phyloP scores from a whole-genome alignment of 495 filamentous ascomycete species.

The Saxophila tyrrhenica region DNA sequence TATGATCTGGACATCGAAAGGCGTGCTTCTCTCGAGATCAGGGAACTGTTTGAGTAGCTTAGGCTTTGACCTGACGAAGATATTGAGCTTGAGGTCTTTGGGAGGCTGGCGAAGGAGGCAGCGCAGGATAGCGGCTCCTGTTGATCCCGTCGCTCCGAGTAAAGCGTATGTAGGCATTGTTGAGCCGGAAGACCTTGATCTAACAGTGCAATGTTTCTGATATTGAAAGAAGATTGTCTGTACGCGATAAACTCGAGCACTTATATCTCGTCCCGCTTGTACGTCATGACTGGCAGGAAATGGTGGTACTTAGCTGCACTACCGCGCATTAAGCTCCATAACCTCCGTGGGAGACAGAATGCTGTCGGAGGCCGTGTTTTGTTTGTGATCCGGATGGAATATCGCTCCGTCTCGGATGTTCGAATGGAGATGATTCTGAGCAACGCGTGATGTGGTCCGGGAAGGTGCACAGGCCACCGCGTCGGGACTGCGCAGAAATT shows the following conservation, averaged over 20 bases:
- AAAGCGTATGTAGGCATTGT: conserved; percentile 23
- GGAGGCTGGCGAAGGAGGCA: conserved; percentile 15
- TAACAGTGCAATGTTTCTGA: neutral
- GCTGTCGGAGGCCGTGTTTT: too few species aligned
- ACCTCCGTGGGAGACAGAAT: neutral
- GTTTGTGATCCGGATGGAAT: too few species aligned
- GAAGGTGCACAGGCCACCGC: too few species aligned
- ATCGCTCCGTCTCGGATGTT: too few species aligned
- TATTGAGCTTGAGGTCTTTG: conserved; percentile 17
- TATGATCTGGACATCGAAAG: conserved; percentile 12
- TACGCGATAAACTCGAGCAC: neutral
- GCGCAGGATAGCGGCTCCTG: conserved; percentile 20
- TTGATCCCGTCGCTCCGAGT: conserved; percentile 18
- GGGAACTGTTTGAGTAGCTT: conserved; percentile 21
- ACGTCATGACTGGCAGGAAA: neutral
- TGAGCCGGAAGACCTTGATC: neutral
- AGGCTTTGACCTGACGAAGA: conserved; percentile 15
- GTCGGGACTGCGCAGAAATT: too few species aligned
- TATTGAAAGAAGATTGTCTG: neutral
- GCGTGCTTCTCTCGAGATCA: conserved; percentile 7
- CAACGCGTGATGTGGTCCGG: too few species aligned
- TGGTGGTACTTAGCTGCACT: neutral
- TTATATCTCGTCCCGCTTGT: neutral
- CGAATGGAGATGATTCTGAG: too few species aligned
- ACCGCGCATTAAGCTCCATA: neutral